Evolutionary conservation across 176 grass and related monocot genomes (phyloP), one percentile per base, ranked within the genome.

Genomic region (Musa troglodytarum): DNA sequence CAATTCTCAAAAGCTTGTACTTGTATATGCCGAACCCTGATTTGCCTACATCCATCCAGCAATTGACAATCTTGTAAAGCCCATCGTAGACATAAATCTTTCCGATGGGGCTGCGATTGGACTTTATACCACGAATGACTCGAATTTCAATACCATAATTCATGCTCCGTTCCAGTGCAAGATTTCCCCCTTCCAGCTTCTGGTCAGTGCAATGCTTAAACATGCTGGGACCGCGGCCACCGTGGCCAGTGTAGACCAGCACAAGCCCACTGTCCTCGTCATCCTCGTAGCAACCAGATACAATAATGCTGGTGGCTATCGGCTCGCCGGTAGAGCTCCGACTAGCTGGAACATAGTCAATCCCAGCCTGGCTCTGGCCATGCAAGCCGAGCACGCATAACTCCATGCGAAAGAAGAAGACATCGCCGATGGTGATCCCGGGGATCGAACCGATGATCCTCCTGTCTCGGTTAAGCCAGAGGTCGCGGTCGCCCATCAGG

Each of bases 61-160:
- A 94, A 1, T 94, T 83, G 14, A 99, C 86, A 63, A 99, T 86
- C 80, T 94, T 94, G 73, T 99, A 99, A 50, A 99, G 82, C 34
- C 95, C 95, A 66, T 99, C 95, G 26, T 99, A 99, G 65, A 99
- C 88, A 74, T 99, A 99, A 49, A 99, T 81, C 76, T 99, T 99
- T 24, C 86, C 85, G 0, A 50, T 58, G 8, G 90, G 83, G 57
- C 85, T 83, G 64, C 50, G 3, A 15, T 76, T 86, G 50, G 76
- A 86, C 71, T 87, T 90, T 49, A 92, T 79, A 64, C 80, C 95
- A 24, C 95, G 90, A 59, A 94, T 92, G 20, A 99, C 95, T 1
- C 95, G 88, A 50, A 99, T 89, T 76, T 99, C 95, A 65, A 99
- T 89, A 76, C 95, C 88, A 82, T 99, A 99, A 20, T 87, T 76